A percentile compares a stretch with the other conserved stretches of the same genome.
These are phyloP conservation scores for Begonia fuchsioides DNA, from an alignment of 306 rosid species.

Conservation along the genomic window DNA sequence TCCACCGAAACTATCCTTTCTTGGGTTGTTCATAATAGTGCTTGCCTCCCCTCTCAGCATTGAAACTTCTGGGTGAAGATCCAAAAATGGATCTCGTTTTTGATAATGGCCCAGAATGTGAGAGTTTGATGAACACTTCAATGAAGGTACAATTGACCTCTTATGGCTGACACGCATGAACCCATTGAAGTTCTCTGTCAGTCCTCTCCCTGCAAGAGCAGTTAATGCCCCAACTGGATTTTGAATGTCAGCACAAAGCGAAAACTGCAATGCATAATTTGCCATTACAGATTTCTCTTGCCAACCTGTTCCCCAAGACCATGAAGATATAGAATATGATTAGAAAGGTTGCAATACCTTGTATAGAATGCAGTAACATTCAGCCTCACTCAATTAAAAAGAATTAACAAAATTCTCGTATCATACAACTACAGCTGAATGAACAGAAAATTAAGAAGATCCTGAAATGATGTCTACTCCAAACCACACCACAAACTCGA, in stretches of 20 bases:
- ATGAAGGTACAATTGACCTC: slow-evolving; percentile 23
- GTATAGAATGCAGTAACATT: too few species aligned
- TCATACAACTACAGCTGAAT: too few species aligned
- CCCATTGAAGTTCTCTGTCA: slow-evolving; percentile 30
- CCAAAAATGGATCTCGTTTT: slow-evolving; percentile 72
- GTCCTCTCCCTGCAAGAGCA: slow-evolving; percentile 36
- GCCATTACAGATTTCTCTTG: slow-evolving; percentile 40
- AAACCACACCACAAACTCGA: too few species aligned
- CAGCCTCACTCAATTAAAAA: too few species aligned
- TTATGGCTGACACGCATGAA: slow-evolving; percentile 23
- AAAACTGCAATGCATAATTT: slow-evolving; percentile 32
- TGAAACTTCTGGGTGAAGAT: slow-evolving; percentile 86
- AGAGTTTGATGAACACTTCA: slow-evolving; percentile 47
- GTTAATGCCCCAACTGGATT: slow-evolving; percentile 44
- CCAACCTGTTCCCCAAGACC: slow-evolving; percentile 28
- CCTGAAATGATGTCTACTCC: too few species aligned
- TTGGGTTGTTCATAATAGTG: slow-evolving; percentile 22
- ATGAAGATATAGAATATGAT: too few species aligned
- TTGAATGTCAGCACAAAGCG: slow-evolving; percentile 32
- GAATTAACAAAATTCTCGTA: too few species aligned
- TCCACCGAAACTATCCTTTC: slow-evolving; percentile 44
- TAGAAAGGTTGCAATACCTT: too few species aligned
- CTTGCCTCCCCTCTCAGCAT: slow-evolving; percentile 85
- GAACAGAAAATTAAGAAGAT: too few species aligned
- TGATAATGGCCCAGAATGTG: slow-evolving; percentile 39